These are phyloP conservation scores for Chrysanthemum makinoi DNA, from an alignment of 129 eudicot species.

Conservation along the genomic window DNA sequence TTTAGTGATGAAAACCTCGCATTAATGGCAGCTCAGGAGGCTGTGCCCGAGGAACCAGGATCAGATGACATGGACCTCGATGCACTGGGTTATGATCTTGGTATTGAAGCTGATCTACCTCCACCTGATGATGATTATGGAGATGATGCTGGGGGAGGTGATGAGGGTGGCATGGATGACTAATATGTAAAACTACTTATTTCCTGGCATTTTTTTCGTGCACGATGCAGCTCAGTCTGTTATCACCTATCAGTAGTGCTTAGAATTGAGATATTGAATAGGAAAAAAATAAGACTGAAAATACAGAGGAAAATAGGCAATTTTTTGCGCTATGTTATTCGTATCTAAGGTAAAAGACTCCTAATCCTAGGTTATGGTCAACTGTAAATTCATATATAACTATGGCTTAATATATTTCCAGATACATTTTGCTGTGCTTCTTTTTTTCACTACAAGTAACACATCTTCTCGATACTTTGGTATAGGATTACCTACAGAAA, in stretches of 20 bases:
- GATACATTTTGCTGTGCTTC: background rate
- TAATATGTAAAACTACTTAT: slow-evolving; percentile 22
- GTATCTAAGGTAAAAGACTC: background rate
- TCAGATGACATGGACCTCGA: slow-evolving; percentile 47
- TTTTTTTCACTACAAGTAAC: background rate
- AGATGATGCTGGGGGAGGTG: slow-evolving; percentile 55
- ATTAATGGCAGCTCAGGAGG: slow-evolving; percentile 43
- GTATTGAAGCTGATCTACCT: slow-evolving; percentile 34
- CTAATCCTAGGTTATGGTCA: background rate
- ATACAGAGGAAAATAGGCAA: slow-evolving; percentile 10
- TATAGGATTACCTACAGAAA: background rate
- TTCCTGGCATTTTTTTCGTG: background rate
- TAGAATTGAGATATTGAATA: slow-evolving; percentile 5
- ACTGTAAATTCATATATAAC: slow-evolving; percentile 3
- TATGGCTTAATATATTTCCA: background rate
- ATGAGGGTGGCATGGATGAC: slow-evolving; percentile 54
- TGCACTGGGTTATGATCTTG: slow-evolving; percentile 31
- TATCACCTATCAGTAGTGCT: background rate
- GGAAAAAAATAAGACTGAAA: background rate
- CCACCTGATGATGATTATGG: slow-evolving; percentile 59
- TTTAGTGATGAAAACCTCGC: slow-evolving; percentile 47
- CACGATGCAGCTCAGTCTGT: background rate
- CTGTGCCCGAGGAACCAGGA: slow-evolving; percentile 22
- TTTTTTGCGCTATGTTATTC: background rate
- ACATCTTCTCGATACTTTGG: background rate